phyloP scores from a whole-genome alignment of 345 rosid species.

The Syzygium oleosum region DNA sequence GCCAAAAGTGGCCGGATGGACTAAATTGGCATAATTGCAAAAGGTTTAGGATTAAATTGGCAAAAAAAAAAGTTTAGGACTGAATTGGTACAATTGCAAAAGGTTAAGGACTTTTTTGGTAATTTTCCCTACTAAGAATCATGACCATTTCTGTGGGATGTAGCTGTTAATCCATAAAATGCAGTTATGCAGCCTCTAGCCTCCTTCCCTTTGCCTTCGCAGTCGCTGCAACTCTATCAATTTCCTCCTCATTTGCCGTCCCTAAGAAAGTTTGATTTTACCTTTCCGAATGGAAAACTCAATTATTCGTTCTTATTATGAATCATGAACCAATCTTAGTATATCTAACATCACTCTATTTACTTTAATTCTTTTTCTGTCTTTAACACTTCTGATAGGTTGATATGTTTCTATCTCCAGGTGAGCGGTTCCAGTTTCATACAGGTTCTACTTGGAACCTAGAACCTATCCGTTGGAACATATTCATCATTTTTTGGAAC shows the following conservation, averaged over 20 bases:
- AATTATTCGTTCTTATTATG: neutral
- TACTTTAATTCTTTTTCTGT: too few relatives aligned
- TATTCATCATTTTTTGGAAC: too few relatives aligned
- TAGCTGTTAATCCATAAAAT: neutral
- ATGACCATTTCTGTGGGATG: neutral
- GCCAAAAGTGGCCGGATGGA: too few relatives aligned
- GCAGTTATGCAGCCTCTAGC: constrained; percentile 27
- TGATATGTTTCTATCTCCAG: neutral
- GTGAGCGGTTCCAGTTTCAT: too few relatives aligned
- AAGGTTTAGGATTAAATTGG: too few relatives aligned
- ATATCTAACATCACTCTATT: neutral
- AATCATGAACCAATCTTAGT: neutral
- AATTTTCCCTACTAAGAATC: neutral
- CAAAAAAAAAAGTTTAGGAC: too few relatives aligned
- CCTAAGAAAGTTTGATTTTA: constrained; percentile 5
- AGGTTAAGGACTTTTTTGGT: too few relatives aligned
- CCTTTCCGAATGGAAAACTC: neutral
- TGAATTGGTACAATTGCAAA: too few relatives aligned
- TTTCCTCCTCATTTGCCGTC: constrained; percentile 39
- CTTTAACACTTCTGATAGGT: neutral
- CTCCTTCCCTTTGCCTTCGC: constrained; percentile 33
- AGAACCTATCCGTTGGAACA: too few relatives aligned
- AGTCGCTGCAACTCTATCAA: constrained; percentile 38
- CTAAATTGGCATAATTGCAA: too few relatives aligned
- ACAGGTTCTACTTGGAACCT: too few relatives aligned